Evolutionary conservation across 768 basidiomycete species (phyloP).

Genomic region (Amanita muscaria): DNA sequence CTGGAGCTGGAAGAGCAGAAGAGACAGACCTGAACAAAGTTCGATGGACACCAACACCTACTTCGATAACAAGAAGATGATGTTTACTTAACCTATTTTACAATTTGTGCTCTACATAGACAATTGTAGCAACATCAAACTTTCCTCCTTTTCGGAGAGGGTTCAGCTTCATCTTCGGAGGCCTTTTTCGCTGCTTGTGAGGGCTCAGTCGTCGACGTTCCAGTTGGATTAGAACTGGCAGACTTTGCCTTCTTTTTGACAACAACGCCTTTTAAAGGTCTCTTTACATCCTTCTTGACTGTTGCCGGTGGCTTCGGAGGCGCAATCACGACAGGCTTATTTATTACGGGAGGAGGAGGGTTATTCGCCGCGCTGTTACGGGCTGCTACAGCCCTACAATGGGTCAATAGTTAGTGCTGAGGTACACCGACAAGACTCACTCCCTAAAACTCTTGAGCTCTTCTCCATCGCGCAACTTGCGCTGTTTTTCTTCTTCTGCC

Average conservation of each 20-base stretch:
- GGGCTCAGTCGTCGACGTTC: constrained; percentile 8
- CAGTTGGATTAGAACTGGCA: constrained; percentile 10
- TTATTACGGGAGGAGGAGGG: constrained; percentile 34
- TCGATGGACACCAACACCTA: constrained; percentile 76
- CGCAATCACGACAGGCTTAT: constrained; percentile 22
- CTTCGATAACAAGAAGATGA: constrained; percentile 26
- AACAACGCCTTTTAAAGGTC: constrained; percentile 66
- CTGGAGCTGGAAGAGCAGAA: constrained; percentile 38
- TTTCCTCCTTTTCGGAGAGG: constrained; percentile 10
- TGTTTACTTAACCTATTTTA: too few relatives aligned
- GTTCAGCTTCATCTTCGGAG: constrained; percentile 10
- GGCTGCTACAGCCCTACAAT: constrained; percentile 55
- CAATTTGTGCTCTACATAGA: too few relatives aligned
- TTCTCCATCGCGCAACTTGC: constrained; percentile 68
- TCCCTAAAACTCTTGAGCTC: constrained; percentile 74
- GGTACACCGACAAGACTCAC: constrained; percentile 30
- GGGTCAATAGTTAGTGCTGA: constrained; percentile 5
- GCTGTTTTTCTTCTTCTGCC: constrained; percentile 65
- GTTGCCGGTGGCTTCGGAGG: constrained; percentile 26
- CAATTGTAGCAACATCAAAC: too few relatives aligned
- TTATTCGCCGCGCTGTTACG: constrained; percentile 42
- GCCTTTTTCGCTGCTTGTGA: constrained; percentile 13
- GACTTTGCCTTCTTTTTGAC: constrained; percentile 68
- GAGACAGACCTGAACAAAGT: constrained; percentile 58
- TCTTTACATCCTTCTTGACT: constrained; percentile 57